Evolutionary conservation across 2,329 filamentous ascomycete species (phyloP).

Genomic region (Ophiostoma ulmi): DNA sequence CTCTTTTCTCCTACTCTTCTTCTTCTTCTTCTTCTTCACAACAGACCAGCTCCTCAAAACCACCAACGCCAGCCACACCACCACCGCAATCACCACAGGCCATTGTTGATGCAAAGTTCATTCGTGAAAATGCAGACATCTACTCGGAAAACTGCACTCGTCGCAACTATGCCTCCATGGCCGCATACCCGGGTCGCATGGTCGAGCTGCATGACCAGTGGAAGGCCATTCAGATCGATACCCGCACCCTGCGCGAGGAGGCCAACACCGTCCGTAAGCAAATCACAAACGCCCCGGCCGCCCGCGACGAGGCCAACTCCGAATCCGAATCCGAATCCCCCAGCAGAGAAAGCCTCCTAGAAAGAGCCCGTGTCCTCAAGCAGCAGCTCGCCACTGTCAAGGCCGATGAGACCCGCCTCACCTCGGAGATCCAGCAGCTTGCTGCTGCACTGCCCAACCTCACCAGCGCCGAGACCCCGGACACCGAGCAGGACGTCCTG

Average conservation of each 20-base stretch:
- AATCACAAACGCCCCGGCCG: conserved; percentile 49
- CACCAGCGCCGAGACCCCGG: conserved; percentile 70
- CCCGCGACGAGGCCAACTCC: conserved; percentile 40
- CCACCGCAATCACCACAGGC: conserved; percentile 56
- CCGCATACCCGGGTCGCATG: conserved; percentile 53
- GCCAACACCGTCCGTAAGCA: conserved; percentile 59
- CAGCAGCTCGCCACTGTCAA: conserved; percentile 55
- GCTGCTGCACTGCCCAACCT: conserved; percentile 81
- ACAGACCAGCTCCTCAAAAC: not conserved
- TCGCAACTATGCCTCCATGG: conserved; percentile 68
- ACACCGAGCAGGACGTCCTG: conserved; percentile 62
- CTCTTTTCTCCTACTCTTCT: not conserved
- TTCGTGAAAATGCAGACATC: conserved; percentile 75
- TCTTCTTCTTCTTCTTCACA: not conserved
- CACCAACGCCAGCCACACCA: not conserved
- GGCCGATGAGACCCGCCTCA: conserved; percentile 54
- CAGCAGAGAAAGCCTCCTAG: conserved; percentile 43
- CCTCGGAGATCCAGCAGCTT: conserved; percentile 63
- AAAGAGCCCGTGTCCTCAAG: conserved; percentile 62
- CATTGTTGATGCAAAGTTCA: conserved; percentile 78
- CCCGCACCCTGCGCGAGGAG: conserved; percentile 57
- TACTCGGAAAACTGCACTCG: conserved; percentile 79
- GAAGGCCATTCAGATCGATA: conserved; percentile 56
- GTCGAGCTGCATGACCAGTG: conserved; percentile 51
- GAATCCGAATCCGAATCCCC: not conserved